Evolutionary conservation across 163 green algal species (phyloP), one percentile per base, ranked within the genome.

Genomic region (Scenedesmus sp.): DNA sequence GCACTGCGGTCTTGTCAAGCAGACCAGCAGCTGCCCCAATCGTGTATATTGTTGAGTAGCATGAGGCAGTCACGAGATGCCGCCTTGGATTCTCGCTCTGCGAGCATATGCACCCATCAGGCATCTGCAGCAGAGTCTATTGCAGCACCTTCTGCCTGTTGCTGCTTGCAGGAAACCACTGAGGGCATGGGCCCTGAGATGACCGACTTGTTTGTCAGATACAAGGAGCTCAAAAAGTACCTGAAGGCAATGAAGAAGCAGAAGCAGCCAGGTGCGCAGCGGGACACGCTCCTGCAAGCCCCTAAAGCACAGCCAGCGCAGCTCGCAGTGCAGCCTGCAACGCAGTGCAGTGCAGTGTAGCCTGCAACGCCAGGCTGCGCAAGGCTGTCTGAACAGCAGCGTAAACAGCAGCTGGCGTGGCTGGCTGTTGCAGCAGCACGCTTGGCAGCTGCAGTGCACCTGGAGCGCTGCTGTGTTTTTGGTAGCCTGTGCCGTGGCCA

Each of bases 171-270:
- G 84, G 26, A 56, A n/a, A 84, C 66, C 20, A 70, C 54, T 34
- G 66, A 90, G 60, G 86, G 67, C 67, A 60, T 85, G 56, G 77
- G 76, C 54, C 74, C 74, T 34, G 88, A 92, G 79, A 88, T 92
- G 88, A 56, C 59, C 8, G 74, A 88, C n/a, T 20, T 92, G 23
- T 92, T 92, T 73, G 62, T 92, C 52, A 9, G 88, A 18, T 92
- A 92, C 81, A 92, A 92, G 81, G 88, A 92, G 66, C 81, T 92
- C 1, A 92, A 92, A 54, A 92, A 92, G 64, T 54, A 89, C 70
- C 55, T 92, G 16, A 92, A 92, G 64, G 55, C 54, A 6, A 92
- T 92, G 59, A 89, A 92, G 66, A 88, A 88, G 88, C 70, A 91
- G 56, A 77, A 77, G 84, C 59, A 77, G 60, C 83, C 83, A 77